A percentile compares a stretch with the other conserved stretches of the same genome.
phyloP scores from a whole-genome alignment of 331 rosid genomes.

The Acacia pycnantha region DNA sequence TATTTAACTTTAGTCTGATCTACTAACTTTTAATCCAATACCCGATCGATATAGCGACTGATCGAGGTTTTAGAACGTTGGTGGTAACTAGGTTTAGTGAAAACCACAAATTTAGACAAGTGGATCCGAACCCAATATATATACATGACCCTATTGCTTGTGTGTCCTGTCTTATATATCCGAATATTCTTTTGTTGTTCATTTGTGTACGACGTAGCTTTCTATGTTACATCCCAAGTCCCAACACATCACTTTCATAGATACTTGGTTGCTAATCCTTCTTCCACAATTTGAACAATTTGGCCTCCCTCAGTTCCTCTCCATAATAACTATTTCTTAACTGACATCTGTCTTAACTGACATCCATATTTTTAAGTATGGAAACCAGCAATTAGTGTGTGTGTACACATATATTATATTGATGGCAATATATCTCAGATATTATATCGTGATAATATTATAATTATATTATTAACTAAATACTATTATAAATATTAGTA shows the following conservation, averaged over 20 bases:
- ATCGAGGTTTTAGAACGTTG: too few relatives aligned
- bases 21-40: too few relatives aligned
- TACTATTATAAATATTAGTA: too few relatives aligned
- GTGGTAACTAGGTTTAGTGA: not conserved
- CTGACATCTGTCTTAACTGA: not conserved
- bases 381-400: not conserved
- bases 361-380: not conserved
- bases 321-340: not conserved
- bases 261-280: not conserved
- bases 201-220: not conserved
- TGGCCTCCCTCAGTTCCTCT: not conserved
- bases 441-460: too few relatives aligned
- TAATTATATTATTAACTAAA: too few relatives aligned
- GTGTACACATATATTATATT: too few relatives aligned
- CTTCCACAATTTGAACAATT: not conserved
- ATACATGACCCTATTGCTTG: not conserved
- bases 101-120: not conserved
- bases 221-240: not conserved
- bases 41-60: too few relatives aligned
- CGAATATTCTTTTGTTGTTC: not conserved
- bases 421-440: too few relatives aligned
- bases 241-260: not conserved
- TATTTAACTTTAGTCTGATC: too few relatives aligned
- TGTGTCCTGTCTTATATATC: not conserved
- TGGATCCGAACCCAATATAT: not conserved